Evolutionary conservation across 2,329 filamentous ascomycete species (phyloP).

Genomic region (Cladosporium sp.): DNA sequence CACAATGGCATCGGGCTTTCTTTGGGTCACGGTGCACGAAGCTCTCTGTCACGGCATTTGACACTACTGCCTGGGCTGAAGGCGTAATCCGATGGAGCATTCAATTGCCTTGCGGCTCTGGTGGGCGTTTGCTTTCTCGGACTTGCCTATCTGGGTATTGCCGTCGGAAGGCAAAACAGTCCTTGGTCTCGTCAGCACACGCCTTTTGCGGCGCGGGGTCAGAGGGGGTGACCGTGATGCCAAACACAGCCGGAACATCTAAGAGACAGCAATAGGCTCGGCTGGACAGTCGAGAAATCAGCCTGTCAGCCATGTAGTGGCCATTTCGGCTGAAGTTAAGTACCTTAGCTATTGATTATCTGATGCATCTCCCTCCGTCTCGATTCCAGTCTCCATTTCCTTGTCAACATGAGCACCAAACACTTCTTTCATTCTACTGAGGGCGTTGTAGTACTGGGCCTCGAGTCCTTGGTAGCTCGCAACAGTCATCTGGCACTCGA

Average conservation of each 20-base stretch:
- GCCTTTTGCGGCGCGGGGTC: conserved; percentile 6
- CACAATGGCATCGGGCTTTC: too few relatives aligned
- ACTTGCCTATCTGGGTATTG: conserved; percentile 7
- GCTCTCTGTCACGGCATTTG: not conserved
- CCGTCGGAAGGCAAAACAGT: not conserved
- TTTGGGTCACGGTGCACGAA: too few relatives aligned
- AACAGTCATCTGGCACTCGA: conserved; percentile 45
- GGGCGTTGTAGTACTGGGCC: conserved; percentile 47
- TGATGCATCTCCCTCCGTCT: not conserved
- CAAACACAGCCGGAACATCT: conserved; percentile 6
- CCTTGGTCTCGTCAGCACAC: not conserved
- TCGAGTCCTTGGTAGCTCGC: conserved; percentile 44
- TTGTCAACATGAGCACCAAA: conserved; percentile 47
- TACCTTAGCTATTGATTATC: not conserved
- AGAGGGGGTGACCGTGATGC: conserved; percentile 1
- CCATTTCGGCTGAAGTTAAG: not conserved
- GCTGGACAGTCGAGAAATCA: not conserved
- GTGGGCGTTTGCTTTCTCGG: not conserved
- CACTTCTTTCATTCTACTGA: conserved; percentile 51
- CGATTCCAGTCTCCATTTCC: not conserved
- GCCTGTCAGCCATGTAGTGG: conserved; percentile 2
- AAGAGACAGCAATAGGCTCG: conserved; percentile 2
- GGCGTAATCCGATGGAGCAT: conserved; percentile 1
- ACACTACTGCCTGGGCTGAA: not conserved
- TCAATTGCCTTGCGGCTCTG: not conserved